Evolutionary conservation across 176 grass and related monocot genomes (phyloP).

Genomic region (Elaeis guineensis): DNA sequence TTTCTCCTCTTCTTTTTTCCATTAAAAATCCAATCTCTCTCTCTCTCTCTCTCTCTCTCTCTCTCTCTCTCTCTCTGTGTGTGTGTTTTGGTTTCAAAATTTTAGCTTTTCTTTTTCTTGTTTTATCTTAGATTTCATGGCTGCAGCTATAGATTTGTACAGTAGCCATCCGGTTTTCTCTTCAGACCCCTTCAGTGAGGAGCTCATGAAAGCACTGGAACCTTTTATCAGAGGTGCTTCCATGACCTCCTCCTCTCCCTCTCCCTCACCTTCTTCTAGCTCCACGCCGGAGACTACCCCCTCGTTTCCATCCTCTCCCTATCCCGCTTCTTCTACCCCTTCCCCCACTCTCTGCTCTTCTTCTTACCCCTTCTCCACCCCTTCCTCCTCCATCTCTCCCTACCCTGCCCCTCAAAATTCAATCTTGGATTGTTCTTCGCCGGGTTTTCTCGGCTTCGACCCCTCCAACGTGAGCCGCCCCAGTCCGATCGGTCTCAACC

Average conservation of each 20-base stretch:
- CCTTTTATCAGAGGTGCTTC: slow-evolving; percentile 13
- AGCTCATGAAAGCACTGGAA: slow-evolving; percentile 17
- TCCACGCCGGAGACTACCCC: neutral
- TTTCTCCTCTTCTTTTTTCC: neutral
- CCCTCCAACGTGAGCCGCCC: neutral
- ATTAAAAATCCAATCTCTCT: neutral
- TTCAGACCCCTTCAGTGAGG: neutral
- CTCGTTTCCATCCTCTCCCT: neutral
- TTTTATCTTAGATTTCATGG: slow-evolving; percentile 9
- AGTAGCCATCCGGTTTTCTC: neutral
- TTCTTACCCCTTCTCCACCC: neutral
- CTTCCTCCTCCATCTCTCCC: neutral
- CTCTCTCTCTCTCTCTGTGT: neutral
- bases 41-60: neutral
- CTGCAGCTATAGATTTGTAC: slow-evolving; percentile 15
- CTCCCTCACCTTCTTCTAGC: neutral
- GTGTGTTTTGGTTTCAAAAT: no score
- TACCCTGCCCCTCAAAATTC: neutral
- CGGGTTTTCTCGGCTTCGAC: neutral
- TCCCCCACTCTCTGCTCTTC: neutral
- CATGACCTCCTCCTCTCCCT: no score
- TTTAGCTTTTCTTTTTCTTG: neutral
- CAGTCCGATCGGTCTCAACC: neutral
- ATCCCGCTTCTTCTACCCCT: neutral
- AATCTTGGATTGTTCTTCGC: neutral